These are phyloP conservation scores for Saitozyma sp. DNA, from an alignment of 768 basidiomycete genomes.

Conservation along the genomic window DNA sequence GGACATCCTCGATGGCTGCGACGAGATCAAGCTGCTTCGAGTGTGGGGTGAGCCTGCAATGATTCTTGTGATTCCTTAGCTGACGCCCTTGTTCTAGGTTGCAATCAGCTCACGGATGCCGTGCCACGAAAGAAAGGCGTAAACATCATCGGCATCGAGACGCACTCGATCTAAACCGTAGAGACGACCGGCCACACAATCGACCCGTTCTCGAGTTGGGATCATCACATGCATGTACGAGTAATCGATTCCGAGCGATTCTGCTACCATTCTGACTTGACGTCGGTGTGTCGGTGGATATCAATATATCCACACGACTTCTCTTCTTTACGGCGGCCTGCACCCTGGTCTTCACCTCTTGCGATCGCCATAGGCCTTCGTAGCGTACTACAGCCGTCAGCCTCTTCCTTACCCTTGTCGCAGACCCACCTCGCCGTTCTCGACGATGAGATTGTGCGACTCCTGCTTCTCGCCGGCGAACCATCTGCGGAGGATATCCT, in stretches of 20 bases:
- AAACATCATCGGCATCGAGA: constrained; percentile 48
- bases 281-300: too few species aligned
- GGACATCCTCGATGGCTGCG: constrained; percentile 60
- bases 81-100: constrained; percentile 29
- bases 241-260: too few species aligned
- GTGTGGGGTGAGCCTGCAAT: constrained; percentile 55
- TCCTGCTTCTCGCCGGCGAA: constrained; percentile 64
- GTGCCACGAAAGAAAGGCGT: constrained; percentile 50
- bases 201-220: too few species aligned
- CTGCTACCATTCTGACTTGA: too few species aligned
- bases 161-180: constrained; percentile 31
- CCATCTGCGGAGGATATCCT: constrained; percentile 47
- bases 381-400: constrained; percentile 31
- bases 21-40: constrained; percentile 56
- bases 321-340: too few species aligned
- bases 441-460: constrained; percentile 77
- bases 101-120: constrained; percentile 50
- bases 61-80: neutral
- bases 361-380: constrained; percentile 45
- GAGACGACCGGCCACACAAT: too few species aligned
- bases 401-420: neutral
- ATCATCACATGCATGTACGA: too few species aligned
- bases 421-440: constrained; percentile 56
- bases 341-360: neutral
- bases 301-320: too few species aligned